A percentile compares a stretch with the other conserved stretches of the same genome.
These are phyloP conservation scores for Neospora caninum DNA, from an alignment of 169 alveolate genomes.

Conservation along the genomic window DNA sequence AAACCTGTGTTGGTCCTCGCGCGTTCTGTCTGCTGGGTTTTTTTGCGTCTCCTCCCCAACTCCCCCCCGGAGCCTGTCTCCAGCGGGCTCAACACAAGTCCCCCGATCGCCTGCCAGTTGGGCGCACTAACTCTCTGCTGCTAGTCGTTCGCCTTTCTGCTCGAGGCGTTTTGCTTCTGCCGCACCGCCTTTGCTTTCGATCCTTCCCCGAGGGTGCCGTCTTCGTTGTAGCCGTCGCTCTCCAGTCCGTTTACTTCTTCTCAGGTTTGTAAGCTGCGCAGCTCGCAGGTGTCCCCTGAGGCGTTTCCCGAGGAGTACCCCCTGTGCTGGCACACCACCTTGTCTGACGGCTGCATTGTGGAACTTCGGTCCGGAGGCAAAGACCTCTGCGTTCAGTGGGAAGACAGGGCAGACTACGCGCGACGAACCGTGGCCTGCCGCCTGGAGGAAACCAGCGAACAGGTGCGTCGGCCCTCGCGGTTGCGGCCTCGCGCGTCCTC, in stretches of 20 bases:
- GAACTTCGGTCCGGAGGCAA: conserved; percentile 71
- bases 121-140: too few species aligned
- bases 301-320: conserved; percentile 48
- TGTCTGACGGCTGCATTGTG: conserved; percentile 68
- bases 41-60: too few species aligned
- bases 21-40: too few species aligned
- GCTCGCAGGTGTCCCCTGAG: background rate
- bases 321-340: conserved; percentile 61
- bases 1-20: too few species aligned
- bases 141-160: too few species aligned
- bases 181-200: background rate
- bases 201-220: background rate
- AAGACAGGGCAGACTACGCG: conserved; percentile 59
- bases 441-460: conserved; percentile 62
- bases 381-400: conserved; percentile 60
- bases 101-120: too few species aligned
- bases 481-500: background rate
- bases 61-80: too few species aligned
- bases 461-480: background rate
- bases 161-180: background rate
- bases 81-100: too few species aligned
- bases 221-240: too few species aligned
- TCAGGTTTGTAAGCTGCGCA: conserved; percentile 5
- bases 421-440: conserved; percentile 45
- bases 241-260: too few species aligned